Evolutionary conservation across 768 basidiomycete genomes (phyloP).

Genomic region (Lactarius tabidus): DNA sequence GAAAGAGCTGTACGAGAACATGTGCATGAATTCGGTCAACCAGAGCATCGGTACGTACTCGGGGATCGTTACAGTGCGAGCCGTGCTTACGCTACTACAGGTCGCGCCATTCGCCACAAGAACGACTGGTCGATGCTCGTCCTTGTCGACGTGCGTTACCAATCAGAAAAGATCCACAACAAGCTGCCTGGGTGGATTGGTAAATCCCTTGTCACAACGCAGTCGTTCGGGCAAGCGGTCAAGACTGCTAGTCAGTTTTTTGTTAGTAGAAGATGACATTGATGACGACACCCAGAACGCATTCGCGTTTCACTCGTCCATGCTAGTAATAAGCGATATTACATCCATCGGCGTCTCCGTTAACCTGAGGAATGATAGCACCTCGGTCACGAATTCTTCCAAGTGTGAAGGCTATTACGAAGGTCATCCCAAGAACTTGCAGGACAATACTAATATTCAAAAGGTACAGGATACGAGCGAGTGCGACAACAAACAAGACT

Average conservation of each 20-base stretch:
- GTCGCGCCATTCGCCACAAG: constrained; percentile 88
- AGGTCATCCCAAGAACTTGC: not conserved
- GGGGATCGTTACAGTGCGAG: not conserved
- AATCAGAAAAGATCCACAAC: constrained; percentile 55
- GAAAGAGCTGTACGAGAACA: constrained; percentile 82
- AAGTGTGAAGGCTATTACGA: not conserved
- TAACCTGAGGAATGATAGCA: not conserved
- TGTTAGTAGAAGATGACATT: constrained; percentile 5
- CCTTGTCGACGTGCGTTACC: constrained; percentile 82
- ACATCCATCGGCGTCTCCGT: not conserved
- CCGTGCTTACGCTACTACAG: constrained; percentile 37
- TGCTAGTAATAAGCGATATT: not conserved
- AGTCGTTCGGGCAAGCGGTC: constrained; percentile 22
- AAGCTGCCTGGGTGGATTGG: constrained; percentile 95
- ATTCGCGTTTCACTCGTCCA: not conserved
- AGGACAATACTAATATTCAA: not conserved
- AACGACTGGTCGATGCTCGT: constrained; percentile 90
- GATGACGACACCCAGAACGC: not conserved
- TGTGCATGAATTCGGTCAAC: constrained; percentile 94
- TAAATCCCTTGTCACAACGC: constrained; percentile 28
- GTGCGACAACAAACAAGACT: not conserved
- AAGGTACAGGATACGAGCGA: not conserved
- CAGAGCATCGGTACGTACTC: constrained; percentile 81
- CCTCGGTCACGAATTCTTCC: not conserved
- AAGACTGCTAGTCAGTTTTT: constrained; percentile 23